Evolutionary conservation across 2,329 filamentous ascomycete species (phyloP), one percentile per base, ranked within the genome.

Genomic region (Beauveria sp.): DNA sequence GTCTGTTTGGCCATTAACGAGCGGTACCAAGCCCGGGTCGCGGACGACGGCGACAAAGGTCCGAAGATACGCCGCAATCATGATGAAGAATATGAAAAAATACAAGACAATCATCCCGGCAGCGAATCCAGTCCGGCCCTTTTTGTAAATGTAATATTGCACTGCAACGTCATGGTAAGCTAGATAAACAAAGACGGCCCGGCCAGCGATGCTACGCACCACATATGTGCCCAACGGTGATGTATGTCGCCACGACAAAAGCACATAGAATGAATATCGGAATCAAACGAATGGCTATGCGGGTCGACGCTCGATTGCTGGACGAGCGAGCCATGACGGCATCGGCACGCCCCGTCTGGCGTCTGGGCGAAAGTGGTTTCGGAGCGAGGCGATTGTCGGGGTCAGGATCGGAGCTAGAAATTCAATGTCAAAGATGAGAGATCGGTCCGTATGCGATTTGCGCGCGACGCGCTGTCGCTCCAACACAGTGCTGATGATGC

Each of bases 1-100:
- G 34, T 41, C 28, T 22, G 59, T 10, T 18, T 48, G 37, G 40
- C 14, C 5, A 64, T 64, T 66, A 64, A 82, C 84, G 37, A 88
- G 81, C 0, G 90, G 87, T 0, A 92, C 80, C 59, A 91, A 83
- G 4, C 91, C 92, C 0, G 92, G 88, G 65, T 92, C 83, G 66
- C 79, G 79, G 62, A 84, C 81, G 55, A 96, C 86, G 40, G 84
- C 82, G 64, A 85, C 76, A 47, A 92, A 73, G 10, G 92, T 82
- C 64, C 92, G 88, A 22, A 89, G 69, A 73, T 96, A 97, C 22
- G 87, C 81, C 37, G 78, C 68, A 26, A 87, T 70, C 68, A 91
- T 83, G 34, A 88, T 78, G 18, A 89, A 66, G 50, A 96, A 78
- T 59, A 96, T 79, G 58, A 92, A 57, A 68, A 88, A 89, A 74